Evolutionary conservation across 129 eudicot genomes (phyloP).

Genomic region (Logfia minima): DNA sequence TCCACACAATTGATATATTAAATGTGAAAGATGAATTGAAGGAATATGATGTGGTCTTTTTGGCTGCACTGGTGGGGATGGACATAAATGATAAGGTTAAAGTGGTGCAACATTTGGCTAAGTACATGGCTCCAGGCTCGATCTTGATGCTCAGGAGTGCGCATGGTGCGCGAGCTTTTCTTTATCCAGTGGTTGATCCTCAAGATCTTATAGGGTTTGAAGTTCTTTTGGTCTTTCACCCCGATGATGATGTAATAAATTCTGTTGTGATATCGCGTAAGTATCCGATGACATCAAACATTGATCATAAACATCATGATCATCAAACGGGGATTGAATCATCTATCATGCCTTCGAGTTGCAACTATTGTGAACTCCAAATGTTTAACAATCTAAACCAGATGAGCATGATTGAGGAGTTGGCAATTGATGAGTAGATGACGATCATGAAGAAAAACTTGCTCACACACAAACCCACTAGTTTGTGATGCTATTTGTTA

Average conservation of each 20-base stretch:
- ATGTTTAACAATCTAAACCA: slow-evolving; percentile 45
- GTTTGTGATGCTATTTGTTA: slow-evolving; percentile 13
- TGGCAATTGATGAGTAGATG: slow-evolving; percentile 55
- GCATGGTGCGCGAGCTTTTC: slow-evolving; percentile 85
- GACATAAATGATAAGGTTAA: slow-evolving; percentile 53
- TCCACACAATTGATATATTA: slow-evolving; percentile 63
- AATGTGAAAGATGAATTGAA: slow-evolving; percentile 47
- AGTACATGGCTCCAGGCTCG: slow-evolving; percentile 73
- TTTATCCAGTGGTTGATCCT: slow-evolving; percentile 82
- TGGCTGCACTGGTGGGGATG: slow-evolving; percentile 97
- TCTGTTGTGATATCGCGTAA: slow-evolving; percentile 75
- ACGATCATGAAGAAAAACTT: slow-evolving; percentile 14
- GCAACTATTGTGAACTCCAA: slow-evolving; percentile 70
- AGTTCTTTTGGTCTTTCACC: slow-evolving; percentile 80
- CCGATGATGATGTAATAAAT: slow-evolving; percentile 83
- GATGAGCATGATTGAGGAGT: slow-evolving; percentile 57
- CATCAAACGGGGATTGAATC: slow-evolving; percentile 40
- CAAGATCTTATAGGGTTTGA: slow-evolving; percentile 75
- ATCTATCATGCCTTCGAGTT: slow-evolving; percentile 40
- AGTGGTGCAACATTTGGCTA: slow-evolving; percentile 62
- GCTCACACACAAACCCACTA: neutral
- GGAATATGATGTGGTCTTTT: slow-evolving; percentile 68
- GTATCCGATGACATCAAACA: slow-evolving; percentile 14
- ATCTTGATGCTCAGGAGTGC: slow-evolving; percentile 86
- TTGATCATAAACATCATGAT: slow-evolving; percentile 27